Evolutionary conservation across 139 green algal species (phyloP).

Genomic region (Chlamydomonas incerta): DNA sequence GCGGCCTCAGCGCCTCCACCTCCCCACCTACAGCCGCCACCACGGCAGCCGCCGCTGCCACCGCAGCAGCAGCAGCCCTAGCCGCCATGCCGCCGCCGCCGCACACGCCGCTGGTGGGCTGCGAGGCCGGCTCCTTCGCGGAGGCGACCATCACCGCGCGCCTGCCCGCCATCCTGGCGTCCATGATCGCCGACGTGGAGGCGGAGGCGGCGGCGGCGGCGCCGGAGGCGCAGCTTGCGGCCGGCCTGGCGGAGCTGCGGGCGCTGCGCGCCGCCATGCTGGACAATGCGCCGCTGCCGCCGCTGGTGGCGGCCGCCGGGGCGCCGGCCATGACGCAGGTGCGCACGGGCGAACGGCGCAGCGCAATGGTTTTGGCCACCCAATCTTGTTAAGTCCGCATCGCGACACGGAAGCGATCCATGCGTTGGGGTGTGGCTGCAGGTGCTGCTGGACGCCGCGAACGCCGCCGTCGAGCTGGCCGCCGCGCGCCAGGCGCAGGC

Average conservation of each 20-base stretch:
- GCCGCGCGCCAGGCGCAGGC: background rate
- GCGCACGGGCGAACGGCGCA: too few relatives aligned
- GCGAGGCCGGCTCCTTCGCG: slow-evolving; percentile 29
- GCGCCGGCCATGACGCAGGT: background rate
- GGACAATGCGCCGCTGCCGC: background rate
- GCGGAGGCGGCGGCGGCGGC: background rate
- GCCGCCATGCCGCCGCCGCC: slow-evolving; percentile 3
- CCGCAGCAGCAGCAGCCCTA: slow-evolving; percentile 15
- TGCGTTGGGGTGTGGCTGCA: background rate
- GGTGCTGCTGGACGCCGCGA: slow-evolving; percentile 25
- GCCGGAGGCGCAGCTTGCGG: background rate
- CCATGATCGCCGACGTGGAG: slow-evolving; percentile 42
- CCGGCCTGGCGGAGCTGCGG: background rate
- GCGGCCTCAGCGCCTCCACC: too few relatives aligned
- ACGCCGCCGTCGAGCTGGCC: slow-evolving; percentile 17
- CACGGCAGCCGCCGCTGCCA: slow-evolving; percentile 81
- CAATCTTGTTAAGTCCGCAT: too few relatives aligned
- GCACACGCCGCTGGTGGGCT: background rate
- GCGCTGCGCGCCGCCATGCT: slow-evolving; percentile 8
- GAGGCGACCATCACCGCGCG: slow-evolving; percentile 82
- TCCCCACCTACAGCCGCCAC: background rate
- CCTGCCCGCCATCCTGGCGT: slow-evolving; percentile 87
- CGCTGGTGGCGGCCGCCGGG: background rate
- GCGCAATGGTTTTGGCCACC: too few relatives aligned
- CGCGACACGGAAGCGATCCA: too few relatives aligned